Evolutionary conservation across 495 filamentous ascomycete genomes (phyloP).

Genomic region (Neurospora cerealis): DNA sequence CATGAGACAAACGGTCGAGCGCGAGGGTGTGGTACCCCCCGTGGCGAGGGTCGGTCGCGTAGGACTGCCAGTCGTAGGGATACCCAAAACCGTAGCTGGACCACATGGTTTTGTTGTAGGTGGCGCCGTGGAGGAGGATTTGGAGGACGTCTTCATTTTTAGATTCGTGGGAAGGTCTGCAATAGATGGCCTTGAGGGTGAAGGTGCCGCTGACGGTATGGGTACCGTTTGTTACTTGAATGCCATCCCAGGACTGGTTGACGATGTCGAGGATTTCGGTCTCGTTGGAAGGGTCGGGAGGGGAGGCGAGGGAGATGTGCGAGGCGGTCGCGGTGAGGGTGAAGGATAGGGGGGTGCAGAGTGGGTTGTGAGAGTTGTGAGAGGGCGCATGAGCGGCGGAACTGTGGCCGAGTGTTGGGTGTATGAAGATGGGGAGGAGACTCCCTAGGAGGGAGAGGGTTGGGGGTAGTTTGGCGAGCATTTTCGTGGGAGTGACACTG

Average conservation of each 20-base stretch:
- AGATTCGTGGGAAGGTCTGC: not conserved
- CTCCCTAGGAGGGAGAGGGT: not conserved
- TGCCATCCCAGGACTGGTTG: not conserved
- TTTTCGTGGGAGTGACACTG: not conserved
- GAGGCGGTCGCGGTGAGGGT: not conserved
- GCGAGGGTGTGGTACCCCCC: slow-evolving; percentile 15
- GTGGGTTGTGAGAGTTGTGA: not conserved
- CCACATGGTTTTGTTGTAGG: slow-evolving; percentile 16
- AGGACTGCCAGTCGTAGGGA: slow-evolving; percentile 10
- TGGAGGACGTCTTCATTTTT: slow-evolving; percentile 2
- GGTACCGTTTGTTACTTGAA: not conserved
- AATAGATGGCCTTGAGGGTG: slow-evolving; percentile 8
- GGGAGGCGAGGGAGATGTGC: not conserved
- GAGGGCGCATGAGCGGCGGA: not conserved
- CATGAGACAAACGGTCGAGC: slow-evolving; percentile 17
- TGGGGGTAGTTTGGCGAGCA: not conserved
- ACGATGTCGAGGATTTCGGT: not conserved
- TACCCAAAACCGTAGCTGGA: slow-evolving; percentile 1
- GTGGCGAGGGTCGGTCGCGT: not conserved
- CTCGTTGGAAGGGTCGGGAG: slow-evolving; percentile 1
- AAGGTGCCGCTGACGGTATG: not conserved
- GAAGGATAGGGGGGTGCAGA: slow-evolving; percentile 3
- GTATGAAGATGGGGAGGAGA: not conserved
- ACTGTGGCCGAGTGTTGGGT: not conserved
- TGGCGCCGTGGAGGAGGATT: slow-evolving; percentile 17